These are phyloP conservation scores for Diaporthe eres DNA, from an alignment of 2,329 filamentous ascomycete genomes.

Conservation along the genomic window DNA sequence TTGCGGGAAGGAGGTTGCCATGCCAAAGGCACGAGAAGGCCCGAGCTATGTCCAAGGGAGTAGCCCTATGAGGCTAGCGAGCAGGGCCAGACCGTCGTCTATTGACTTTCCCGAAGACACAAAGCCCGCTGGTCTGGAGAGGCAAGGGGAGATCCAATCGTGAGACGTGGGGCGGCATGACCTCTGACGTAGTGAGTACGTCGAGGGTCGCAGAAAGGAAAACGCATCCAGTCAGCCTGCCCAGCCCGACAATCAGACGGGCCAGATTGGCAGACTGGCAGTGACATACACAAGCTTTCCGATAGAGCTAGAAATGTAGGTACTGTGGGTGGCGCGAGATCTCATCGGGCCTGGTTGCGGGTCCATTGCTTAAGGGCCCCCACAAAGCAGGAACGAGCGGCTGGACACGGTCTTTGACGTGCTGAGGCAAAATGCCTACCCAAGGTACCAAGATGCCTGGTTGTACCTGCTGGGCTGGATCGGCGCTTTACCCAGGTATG, in stretches of 20 bases:
- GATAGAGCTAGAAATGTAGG: neutral
- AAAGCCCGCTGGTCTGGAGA: neutral
- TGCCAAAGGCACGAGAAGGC: conserved; percentile 20
- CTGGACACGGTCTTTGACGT: conserved; percentile 12
- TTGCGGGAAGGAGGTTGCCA: conserved; percentile 17
- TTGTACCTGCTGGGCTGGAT: neutral
- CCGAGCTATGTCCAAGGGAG: neutral
- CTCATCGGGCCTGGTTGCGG: conserved; percentile 1
- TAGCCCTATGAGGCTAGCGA: conserved; percentile 16
- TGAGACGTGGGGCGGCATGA: conserved; percentile 25
- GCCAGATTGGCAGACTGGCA: neutral
- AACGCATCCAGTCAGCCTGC: neutral
- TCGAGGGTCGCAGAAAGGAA: conserved; percentile 1
- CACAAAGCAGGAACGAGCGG: conserved; percentile 28
- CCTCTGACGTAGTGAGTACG: conserved; percentile 35
- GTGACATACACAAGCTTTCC: conserved; percentile 17
- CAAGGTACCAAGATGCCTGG: neutral
- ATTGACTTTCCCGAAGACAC: conserved; percentile 14
- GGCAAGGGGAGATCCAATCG: conserved; percentile 1
- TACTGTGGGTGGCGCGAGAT: conserved; percentile 9
- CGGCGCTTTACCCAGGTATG: neutral
- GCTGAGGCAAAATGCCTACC: neutral
- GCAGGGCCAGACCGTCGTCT: conserved; percentile 17
- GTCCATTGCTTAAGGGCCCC: neutral
- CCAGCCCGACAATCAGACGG: neutral